Evolutionary conservation across 495 filamentous ascomycete species (phyloP), one percentile per base, ranked within the genome.

Genomic region (Penicillium egyptiacum): DNA sequence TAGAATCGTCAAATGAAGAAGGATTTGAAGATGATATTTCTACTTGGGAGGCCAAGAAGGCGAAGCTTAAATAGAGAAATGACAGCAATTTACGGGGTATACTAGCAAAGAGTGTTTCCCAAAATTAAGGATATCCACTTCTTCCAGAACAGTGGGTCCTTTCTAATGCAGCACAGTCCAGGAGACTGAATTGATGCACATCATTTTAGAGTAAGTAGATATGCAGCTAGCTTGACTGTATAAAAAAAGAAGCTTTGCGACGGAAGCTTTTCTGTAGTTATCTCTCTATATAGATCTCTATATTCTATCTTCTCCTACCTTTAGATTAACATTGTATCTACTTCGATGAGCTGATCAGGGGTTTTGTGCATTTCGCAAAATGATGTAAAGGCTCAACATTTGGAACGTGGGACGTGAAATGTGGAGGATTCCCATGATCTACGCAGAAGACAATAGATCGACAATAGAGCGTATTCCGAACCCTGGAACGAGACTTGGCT

Each of bases 401-500:
- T 22, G n/a, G 20, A 51, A 39, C 8, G 30, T 50, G 47, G 43
- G 22, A 45, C 8, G n/a, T 39, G 37, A 9, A 43, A 42, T 42
- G 50, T 53, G 50, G 50, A 53, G 50, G 30, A 33, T 12, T 33
- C 12, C 26, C 19, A 35, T 54, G 52, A 55, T 47, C 53, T 19
- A 35, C 53, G 12, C 14, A 3, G 35, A 19, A 39, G 14, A n/a
- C 31, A 35, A 44, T 20, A 35, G n/a, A 54, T 23, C 39, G 42
- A 47, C 17, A 42, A 55, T 55, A 55, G 41, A 45, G 42, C 42
- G 31, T 25, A 28, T 39, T 40, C 43, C 43, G 33, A 62, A 47
- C 59, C 59, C 54, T 67, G 64, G 62, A 23, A 45, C 14, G 25
- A 20, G 12, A 33, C 35, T n/a, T 35, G 42, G 45, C 59, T 62